A percentile compares a stretch with the other conserved stretches of the same genome.
Evolutionary conservation across 2,329 filamentous ascomycete species (phyloP).

Genomic region (Ceratocystis huliohia): DNA sequence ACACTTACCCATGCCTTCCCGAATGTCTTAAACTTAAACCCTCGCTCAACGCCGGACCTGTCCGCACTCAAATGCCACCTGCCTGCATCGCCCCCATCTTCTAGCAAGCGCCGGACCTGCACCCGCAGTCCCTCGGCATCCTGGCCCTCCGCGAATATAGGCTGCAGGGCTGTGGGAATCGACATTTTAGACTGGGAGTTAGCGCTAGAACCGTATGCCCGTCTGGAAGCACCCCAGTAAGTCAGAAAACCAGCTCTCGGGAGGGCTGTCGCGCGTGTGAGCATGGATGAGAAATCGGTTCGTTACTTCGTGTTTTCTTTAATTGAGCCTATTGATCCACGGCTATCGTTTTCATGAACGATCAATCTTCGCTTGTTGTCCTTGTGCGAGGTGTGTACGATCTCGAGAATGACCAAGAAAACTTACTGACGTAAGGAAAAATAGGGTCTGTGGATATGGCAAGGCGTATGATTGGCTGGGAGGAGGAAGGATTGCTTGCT

Average conservation of each 20-base stretch:
- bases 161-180: background rate
- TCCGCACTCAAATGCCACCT: constrained; percentile 40
- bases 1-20: constrained; percentile 49
- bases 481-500: background rate
- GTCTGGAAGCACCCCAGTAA: background rate
- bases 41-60: constrained; percentile 45
- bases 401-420: too few species aligned
- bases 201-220: background rate
- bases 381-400: too few species aligned
- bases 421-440: too few species aligned
- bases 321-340: too few species aligned
- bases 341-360: too few species aligned
- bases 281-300: too few species aligned
- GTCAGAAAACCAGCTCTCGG: too few species aligned
- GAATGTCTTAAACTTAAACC: constrained; percentile 53
- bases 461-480: background rate
- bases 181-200: too few species aligned
- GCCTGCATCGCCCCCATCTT: constrained; percentile 24
- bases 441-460: too few species aligned
- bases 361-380: too few species aligned
- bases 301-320: too few species aligned
- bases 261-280: too few species aligned
- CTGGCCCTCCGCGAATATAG: constrained; percentile 34
- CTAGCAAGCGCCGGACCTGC: constrained; percentile 32
- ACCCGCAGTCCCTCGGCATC: constrained; percentile 31